phyloP scores from a whole-genome alignment of 306 rosid species.

The Vigna angularis region DNA sequence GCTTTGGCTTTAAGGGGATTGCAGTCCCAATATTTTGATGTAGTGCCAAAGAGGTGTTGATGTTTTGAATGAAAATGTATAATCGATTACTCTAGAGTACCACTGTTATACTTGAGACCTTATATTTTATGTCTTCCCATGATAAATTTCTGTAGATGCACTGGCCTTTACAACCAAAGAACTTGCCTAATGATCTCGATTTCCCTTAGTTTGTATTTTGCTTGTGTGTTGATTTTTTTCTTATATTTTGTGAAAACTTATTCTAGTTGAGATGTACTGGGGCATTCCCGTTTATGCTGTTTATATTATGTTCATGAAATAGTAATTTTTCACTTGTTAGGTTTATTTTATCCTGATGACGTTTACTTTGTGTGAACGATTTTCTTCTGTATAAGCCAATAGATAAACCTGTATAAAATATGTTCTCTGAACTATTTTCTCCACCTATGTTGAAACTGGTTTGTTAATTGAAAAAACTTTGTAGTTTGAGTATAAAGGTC shows the following conservation, averaged over 20 bases:
- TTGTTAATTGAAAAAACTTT: slow-evolving; percentile 32
- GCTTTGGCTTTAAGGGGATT: slow-evolving; percentile 11
- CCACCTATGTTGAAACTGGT: slow-evolving; percentile 29
- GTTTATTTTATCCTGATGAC: slow-evolving; percentile 25
- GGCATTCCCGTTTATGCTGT: slow-evolving; percentile 14
- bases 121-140: slow-evolving; percentile 35
- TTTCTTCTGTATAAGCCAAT: slow-evolving; percentile 29
- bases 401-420: slow-evolving; percentile 7
- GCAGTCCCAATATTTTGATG: slow-evolving; percentile 18
- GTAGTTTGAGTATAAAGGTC: slow-evolving; percentile 39
- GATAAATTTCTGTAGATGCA: slow-evolving; percentile 9
- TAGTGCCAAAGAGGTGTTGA: slow-evolving; percentile 34
- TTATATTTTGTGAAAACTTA: slow-evolving; percentile 3
- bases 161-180: slow-evolving; percentile 22
- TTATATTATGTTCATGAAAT: slow-evolving; percentile 39
- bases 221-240: slow-evolving; percentile 16
- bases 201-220: slow-evolving; percentile 20
- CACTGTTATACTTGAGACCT: slow-evolving; percentile 23
- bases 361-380: slow-evolving; percentile 23
- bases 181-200: slow-evolving; percentile 32
- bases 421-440: slow-evolving; percentile 20
- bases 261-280: slow-evolving; percentile 21
- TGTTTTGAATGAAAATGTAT: slow-evolving; percentile 17
- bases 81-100: neutral
- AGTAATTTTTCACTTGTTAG: slow-evolving; percentile 22